Conservation (phyloP, 1,284 basidiomycete genomes). For the Ceratobasidium theobromae region DNA sequence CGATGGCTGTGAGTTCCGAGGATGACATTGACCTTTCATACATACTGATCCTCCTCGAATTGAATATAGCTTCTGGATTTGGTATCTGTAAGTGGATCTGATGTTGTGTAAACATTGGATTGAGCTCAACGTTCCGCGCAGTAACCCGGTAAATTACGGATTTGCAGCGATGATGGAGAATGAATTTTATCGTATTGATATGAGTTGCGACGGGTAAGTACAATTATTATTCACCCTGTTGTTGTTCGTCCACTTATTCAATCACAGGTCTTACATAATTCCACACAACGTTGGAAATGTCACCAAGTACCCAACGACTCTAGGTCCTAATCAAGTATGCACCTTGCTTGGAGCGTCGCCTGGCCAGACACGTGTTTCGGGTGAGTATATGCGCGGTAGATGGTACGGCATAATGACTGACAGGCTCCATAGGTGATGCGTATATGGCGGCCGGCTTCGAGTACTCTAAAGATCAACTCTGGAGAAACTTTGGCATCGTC, state of each 20-base stretch:
- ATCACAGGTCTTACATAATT: conserved; percentile 55
- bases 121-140: conserved; percentile 45
- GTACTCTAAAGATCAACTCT: conserved; percentile 43
- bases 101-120: conserved; percentile 41
- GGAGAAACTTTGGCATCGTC: conserved; percentile 44
- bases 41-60: no score
- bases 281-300: conserved; percentile 68
- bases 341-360: conserved; percentile 37
- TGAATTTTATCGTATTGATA: conserved; percentile 71
- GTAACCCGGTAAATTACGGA: conserved; percentile 77
- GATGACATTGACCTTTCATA: no score
- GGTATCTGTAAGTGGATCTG: conserved; percentile 35
- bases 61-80: no score
- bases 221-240: background rate
- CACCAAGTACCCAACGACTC: conserved; percentile 57
- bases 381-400: no score
- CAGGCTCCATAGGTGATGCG: no score
- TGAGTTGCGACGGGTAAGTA: background rate
- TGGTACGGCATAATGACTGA: no score
- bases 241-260: conserved; percentile 48
- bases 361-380: conserved; percentile 32
- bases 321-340: conserved; percentile 43
- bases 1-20: conserved; percentile 88
- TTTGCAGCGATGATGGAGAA: conserved; percentile 83
- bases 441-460: conserved; percentile 32